Conservation (phyloP, 345 rosid genomes). For the Adansonia digitata region DNA sequence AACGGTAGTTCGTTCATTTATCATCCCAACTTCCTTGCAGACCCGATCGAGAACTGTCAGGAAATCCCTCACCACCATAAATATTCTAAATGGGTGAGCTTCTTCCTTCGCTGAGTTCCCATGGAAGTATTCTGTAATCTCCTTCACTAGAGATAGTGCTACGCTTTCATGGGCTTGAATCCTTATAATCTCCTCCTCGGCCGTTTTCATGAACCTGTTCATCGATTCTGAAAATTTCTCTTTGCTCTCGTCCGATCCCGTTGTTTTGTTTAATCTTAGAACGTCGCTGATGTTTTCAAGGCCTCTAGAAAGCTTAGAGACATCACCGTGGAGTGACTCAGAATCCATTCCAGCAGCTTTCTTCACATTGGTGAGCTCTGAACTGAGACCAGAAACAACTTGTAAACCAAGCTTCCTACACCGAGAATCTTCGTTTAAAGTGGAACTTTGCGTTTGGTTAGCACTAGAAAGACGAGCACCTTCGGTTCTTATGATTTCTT, state of each 20-base stretch:
- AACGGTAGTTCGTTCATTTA: conserved; percentile 75
- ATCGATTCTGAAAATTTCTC: conserved; percentile 65
- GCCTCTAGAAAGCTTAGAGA: conserved; percentile 76
- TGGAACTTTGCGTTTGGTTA: conserved; percentile 30
- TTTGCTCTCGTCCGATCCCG: conserved; percentile 31
- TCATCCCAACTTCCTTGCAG: conserved; percentile 90
- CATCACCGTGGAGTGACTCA: conserved; percentile 74
- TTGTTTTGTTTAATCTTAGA: conserved; percentile 38
- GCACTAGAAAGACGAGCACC: conserved; percentile 72
- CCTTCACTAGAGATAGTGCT: conserved; percentile 81
- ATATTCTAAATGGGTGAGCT: conserved; percentile 96
- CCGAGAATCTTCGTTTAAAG: conserved; percentile 54
- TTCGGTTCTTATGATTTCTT: conserved; percentile 90
- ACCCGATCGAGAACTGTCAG: conserved; percentile 78
- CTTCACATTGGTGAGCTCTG: conserved; percentile 77
- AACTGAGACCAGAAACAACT: conserved; percentile 82
- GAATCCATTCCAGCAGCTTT: conserved; percentile 99
- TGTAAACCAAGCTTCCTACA: conserved; percentile 86
- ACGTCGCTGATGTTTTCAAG: conserved; percentile 49
- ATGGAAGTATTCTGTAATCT: conserved; percentile 96
- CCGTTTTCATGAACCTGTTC: conserved; percentile 58
- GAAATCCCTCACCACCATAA: conserved; percentile 94
- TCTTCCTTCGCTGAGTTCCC: conserved; percentile 99
- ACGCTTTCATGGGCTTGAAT: conserved; percentile 92
- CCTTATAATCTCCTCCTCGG: conserved; percentile 75